Evolutionary conservation across 108 stramenopile genomes (phyloP).

Genomic region (Nannochloropsis gaditana): DNA sequence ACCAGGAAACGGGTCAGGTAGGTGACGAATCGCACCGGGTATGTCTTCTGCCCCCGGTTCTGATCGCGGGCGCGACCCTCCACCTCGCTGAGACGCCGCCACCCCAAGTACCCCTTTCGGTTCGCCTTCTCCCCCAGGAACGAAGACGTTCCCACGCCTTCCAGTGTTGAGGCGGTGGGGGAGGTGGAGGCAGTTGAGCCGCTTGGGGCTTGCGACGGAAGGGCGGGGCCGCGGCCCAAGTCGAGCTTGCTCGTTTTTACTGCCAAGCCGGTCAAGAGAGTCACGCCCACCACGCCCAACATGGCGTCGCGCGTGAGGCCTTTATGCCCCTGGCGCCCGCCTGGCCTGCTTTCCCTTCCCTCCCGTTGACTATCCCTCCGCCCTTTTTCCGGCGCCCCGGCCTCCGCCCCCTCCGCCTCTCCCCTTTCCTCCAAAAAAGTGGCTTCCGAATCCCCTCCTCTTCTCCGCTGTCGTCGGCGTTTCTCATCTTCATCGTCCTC

Average conservation of each 20-base stretch:
- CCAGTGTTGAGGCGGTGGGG: not conserved
- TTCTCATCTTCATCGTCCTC: constrained; percentile 13
- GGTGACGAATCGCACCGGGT: not conserved
- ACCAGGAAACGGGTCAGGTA: constrained; percentile 2
- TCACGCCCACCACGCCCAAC: not conserved
- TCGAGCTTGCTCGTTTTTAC: not conserved
- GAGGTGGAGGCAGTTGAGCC: not conserved
- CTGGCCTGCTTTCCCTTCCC: not conserved
- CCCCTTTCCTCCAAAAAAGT: not conserved
- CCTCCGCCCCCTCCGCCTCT: not conserved
- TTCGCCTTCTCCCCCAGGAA: not conserved
- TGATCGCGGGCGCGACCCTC: not conserved
- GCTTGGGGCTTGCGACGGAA: not conserved
- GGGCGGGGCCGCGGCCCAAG: not conserved
- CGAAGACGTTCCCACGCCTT: not conserved
- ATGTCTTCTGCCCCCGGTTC: not conserved
- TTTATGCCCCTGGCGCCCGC: not conserved
- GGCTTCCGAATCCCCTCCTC: not conserved
- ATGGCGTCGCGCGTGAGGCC: not conserved
- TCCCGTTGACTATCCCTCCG: not conserved
- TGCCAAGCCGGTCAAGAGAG: not conserved
- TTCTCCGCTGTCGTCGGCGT: not conserved
- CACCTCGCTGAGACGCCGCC: not conserved
- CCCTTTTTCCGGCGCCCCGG: not conserved
- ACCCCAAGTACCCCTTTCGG: not conserved